Base-by-base conservation (phyloP, 2,329 filamentous ascomycete species). In the Trichocomaceae sp. region DNA sequence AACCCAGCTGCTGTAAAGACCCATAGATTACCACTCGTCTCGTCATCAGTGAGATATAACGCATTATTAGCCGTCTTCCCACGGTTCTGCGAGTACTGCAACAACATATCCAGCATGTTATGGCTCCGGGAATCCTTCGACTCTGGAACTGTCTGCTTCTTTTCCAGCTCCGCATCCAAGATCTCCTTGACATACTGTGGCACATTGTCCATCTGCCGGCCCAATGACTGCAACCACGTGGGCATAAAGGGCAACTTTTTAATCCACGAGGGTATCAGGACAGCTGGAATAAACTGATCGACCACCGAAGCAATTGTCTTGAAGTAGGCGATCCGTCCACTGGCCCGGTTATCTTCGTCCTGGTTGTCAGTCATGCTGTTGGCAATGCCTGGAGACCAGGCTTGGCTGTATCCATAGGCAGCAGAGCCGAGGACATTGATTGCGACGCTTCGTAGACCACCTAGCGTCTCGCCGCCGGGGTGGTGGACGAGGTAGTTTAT, bases 1-100 rank as follows among this genome's bases (percentile, higher is more conserved):
- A 76, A 75, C 2, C 77, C 77, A 4, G 76, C 76, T 2, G 66
- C 64, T 8, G 68, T 77, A 60, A 78, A 76, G 33, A 77, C 64
- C 63, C 74, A 79, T 6, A 79, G 61, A 56, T 78, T 78, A 2
- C 74, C 72, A 33, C 65, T 65, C 45, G 75, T 68, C 53, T 77
- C 74, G 1, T 71, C 66, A 7, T 74, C 66, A 1, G 65, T 64
- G 9, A 76, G 58, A 1, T 58, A 64, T 19, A 59, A 52, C 3
- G 55, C 57, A 1, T 26, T 26, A 26, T 3, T 58, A 51, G 1
- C n/a, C 61, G 51, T 55, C 59, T 62, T 23, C 60, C 31, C 23
- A 26, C 61, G 60, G 44, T 59, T 64, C 23, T 26, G 23, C 15
- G 66, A 67, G 5, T 66, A 59, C 7, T 62, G 60, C 7, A 69